Conservation (phyloP, 257 asterid species). For the Petunia axillaris region DNA sequence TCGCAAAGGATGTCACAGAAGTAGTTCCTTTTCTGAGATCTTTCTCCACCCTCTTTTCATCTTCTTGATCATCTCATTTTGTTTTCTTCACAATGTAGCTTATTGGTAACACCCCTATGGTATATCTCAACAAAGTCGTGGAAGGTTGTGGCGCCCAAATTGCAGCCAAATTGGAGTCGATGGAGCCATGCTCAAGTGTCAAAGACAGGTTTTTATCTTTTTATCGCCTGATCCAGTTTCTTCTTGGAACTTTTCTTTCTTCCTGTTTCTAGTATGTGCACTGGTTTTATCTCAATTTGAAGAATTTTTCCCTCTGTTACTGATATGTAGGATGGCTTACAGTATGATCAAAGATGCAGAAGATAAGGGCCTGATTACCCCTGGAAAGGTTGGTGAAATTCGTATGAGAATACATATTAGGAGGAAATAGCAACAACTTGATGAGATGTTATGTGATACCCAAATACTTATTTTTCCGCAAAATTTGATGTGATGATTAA, state of each 20-base stretch:
- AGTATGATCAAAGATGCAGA: conserved; percentile 62
- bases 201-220: conserved; percentile 44
- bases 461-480: neutral
- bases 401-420: neutral
- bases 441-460: neutral
- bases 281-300: neutral
- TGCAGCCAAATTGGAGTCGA: conserved; percentile 53
- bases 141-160: conserved; percentile 48
- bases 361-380: conserved; percentile 52
- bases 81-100: conserved; percentile 27
- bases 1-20: conserved; percentile 48
- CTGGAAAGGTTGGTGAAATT: conserved; percentile 47
- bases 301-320: neutral
- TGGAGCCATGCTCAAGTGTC: conserved; percentile 55
- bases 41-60: neutral
- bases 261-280: neutral
- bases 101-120: conserved; percentile 57
- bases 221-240: neutral
- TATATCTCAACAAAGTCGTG: conserved; percentile 47
- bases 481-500: neutral
- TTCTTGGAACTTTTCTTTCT: neutral
- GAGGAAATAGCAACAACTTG: neutral
- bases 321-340: conserved; percentile 44
- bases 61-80: neutral
- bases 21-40: conserved; percentile 27